A percentile compares a stretch with the other conserved stretches of the same genome.
Evolutionary conservation across 257 asterid species (phyloP).

Genomic region (Fraxinus americana): DNA sequence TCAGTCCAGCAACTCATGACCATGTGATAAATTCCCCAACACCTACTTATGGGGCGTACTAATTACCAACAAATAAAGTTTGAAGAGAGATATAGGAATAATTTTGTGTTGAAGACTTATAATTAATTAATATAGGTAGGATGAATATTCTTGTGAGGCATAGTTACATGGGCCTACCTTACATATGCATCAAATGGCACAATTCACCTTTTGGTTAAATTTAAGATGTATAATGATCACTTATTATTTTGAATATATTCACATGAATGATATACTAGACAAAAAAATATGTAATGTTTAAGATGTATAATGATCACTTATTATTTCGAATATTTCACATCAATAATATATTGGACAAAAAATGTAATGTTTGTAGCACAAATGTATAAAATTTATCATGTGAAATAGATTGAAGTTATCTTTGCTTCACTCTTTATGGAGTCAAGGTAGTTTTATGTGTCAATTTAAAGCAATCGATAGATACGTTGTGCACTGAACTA

Average conservation of each 20-base stretch:
- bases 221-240: background rate
- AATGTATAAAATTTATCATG: no score
- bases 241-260: background rate
- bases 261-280: no score
- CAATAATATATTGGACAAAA: no score
- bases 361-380: no score
- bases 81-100: background rate
- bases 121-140: background rate
- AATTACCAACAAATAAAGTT: background rate
- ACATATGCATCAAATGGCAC: background rate
- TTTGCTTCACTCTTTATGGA: no score
- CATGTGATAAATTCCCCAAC: slow-evolving; percentile 57
- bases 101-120: background rate
- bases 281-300: no score
- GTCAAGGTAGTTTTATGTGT: no score
- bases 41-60: slow-evolving; percentile 25
- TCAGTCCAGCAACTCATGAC: slow-evolving; percentile 33
- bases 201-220: background rate
- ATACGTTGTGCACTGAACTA: no score
- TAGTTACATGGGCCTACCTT: background rate
- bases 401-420: no score
- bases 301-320: no score
- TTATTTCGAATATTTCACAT: no score
- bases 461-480: no score
- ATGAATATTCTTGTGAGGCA: background rate